Percentiles rank a stretch among this genome's conserved stretches.
phyloP scores from a whole-genome alignment of 2,329 filamentous ascomycete genomes.

The Microsporum ferrugineum region DNA sequence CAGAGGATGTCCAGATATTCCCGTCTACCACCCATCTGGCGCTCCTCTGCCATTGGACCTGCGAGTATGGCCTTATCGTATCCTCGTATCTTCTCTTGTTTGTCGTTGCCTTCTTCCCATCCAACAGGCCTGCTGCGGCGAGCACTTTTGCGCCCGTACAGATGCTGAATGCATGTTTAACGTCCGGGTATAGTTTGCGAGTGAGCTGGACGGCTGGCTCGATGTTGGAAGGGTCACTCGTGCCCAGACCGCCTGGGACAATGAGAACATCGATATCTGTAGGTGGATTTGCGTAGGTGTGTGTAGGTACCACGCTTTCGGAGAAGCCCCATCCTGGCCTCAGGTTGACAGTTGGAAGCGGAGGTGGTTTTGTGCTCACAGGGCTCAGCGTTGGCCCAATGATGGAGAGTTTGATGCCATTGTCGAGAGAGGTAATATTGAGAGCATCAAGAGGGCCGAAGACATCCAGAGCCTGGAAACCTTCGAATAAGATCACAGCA shows the following conservation, averaged over 20 bases:
- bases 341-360: background rate
- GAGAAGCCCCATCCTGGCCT: slow-evolving; percentile 19
- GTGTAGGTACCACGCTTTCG: slow-evolving; percentile 38
- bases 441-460: slow-evolving; percentile 41
- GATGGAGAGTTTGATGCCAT: slow-evolving; percentile 20
- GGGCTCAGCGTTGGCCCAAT: slow-evolving; percentile 24
- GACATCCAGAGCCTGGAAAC: slow-evolving; percentile 34
- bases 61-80: slow-evolving; percentile 38
- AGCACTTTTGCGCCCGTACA: slow-evolving; percentile 54
- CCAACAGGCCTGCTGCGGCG: slow-evolving; percentile 48
- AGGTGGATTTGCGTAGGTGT: slow-evolving; percentile 44
- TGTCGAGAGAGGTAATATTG: slow-evolving; percentile 21
- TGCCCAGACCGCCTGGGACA: slow-evolving; percentile 53
- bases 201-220: slow-evolving; percentile 38
- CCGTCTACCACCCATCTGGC: slow-evolving; percentile 56
- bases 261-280: slow-evolving; percentile 49
- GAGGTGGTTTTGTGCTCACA: slow-evolving; percentile 21
- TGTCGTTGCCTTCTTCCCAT: slow-evolving; percentile 51
- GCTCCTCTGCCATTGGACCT: slow-evolving; percentile 48
- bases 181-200: slow-evolving; percentile 32
- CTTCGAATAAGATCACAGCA: slow-evolving; percentile 27
- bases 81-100: slow-evolving; percentile 50
- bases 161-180: slow-evolving; percentile 51
- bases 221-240: slow-evolving; percentile 21
- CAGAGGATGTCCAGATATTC: slow-evolving; percentile 55